Conservation (phyloP, 257 asterid species). For the Nyctanthes arbortristis region DNA sequence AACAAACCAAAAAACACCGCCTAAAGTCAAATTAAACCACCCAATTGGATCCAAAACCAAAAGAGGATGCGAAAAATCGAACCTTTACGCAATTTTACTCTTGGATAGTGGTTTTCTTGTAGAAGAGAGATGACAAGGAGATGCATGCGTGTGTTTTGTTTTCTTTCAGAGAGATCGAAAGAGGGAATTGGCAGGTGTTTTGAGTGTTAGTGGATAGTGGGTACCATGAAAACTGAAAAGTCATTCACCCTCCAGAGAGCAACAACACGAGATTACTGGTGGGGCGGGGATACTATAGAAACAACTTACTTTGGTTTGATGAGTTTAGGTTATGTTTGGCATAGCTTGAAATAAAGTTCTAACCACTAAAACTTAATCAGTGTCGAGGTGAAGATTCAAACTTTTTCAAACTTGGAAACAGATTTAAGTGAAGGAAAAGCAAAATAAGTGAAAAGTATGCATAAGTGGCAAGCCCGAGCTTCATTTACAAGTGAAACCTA, state of each 20-base stretch:
- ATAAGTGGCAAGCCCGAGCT: no score
- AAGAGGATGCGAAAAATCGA: conserved; percentile 15
- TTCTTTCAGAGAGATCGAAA: background rate
- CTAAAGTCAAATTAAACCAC: background rate
- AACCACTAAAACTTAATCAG: no score
- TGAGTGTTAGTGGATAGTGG: conserved; percentile 31
- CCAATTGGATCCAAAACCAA: conserved; percentile 4
- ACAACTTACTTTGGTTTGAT: no score
- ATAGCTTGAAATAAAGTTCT: no score
- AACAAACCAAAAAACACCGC: background rate
- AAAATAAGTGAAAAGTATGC: no score
- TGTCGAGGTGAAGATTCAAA: no score
- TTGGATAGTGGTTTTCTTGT: conserved; percentile 10
- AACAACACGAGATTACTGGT: background rate
- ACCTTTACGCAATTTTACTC: conserved; percentile 17
- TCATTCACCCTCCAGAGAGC: conserved; percentile 18
- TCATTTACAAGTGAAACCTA: no score
- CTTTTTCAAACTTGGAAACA: no score
- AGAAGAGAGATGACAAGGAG: conserved; percentile 8
- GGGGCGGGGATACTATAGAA: background rate
- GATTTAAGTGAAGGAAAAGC: no score
- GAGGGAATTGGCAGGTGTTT: conserved; percentile 15
- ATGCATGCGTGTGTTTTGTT: background rate
- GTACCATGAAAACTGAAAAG: conserved; percentile 23
- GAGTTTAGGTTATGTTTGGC: no score